phyloP scores from a whole-genome alignment of 768 basidiomycete genomes.

The Clitopilus passeckerianus region DNA sequence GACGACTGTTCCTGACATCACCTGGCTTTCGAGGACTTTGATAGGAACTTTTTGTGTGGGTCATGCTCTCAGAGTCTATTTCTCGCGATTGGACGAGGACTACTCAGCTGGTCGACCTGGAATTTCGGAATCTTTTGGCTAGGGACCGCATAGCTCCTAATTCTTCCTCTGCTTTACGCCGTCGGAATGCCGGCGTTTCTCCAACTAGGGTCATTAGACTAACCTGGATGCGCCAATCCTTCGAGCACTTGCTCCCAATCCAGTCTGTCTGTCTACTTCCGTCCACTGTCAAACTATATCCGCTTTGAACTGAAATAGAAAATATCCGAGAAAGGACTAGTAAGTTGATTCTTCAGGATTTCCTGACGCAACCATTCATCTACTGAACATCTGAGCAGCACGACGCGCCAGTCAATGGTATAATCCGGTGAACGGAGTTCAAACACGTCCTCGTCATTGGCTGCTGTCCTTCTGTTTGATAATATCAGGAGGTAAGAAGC shows the following conservation, averaged over 20 bases:
- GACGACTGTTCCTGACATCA: not conserved
- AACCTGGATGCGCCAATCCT: not conserved
- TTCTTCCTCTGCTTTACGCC: not conserved
- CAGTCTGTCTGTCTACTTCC: not conserved
- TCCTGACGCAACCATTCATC: not conserved
- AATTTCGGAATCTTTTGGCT: not conserved
- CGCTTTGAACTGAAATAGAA: not conserved
- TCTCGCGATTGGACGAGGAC: not conserved
- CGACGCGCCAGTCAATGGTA: not conserved
- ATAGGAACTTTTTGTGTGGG: not conserved
- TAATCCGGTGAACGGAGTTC: not conserved
- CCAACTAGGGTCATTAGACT: not conserved
- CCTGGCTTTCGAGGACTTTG: not conserved
- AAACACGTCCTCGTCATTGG: too few relatives aligned
- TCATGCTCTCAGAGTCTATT: not conserved
- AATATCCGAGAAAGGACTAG: not conserved
- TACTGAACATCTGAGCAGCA: not conserved
- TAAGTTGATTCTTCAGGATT: not conserved
- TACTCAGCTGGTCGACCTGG: not conserved
- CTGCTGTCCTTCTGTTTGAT: too few relatives aligned
- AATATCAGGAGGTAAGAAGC: too few relatives aligned
- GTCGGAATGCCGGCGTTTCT: not conserved
- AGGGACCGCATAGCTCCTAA: not conserved
- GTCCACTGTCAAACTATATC: not conserved
- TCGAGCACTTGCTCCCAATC: not conserved